Percentiles rank a stretch among this genome's conserved stretches.
Conservation (phyloP, 768 basidiomycete genomes). For the Termitomyces heimii region DNA sequence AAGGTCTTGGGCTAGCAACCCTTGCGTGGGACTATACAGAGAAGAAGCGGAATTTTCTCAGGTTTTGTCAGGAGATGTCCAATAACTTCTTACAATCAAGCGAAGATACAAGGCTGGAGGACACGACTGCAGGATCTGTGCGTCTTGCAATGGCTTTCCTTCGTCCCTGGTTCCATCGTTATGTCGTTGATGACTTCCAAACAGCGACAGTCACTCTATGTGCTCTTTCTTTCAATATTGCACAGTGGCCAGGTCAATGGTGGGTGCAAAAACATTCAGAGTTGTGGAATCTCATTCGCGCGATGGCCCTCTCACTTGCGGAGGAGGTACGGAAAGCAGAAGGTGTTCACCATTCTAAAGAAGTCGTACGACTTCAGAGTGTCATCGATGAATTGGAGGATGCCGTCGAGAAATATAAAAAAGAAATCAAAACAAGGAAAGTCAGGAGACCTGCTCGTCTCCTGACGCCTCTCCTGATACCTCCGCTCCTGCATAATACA, state of each 20-base stretch:
- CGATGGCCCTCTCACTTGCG: conserved; percentile 53
- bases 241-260: conserved; percentile 64
- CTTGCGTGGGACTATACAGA: conserved; percentile 51
- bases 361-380: conserved; percentile 42
- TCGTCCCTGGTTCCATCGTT: conserved; percentile 61
- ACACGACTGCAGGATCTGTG: conserved; percentile 63
- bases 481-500: background rate
- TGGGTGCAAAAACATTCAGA: conserved; percentile 64
- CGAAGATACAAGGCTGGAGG: conserved; percentile 51
- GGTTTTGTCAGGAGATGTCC: conserved; percentile 68
- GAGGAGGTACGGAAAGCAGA: conserved; percentile 58
- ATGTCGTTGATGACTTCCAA: conserved; percentile 32
- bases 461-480: conserved; percentile 11
- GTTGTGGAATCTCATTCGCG: conserved; percentile 51
- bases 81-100: conserved; percentile 53
- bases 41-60: conserved; percentile 56
- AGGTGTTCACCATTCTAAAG: conserved; percentile 20
- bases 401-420: conserved; percentile 34
- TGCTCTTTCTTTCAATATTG: conserved; percentile 42
- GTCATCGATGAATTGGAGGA: conserved; percentile 47
- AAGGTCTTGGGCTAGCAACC: conserved; percentile 25
- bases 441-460: conserved; percentile 6
- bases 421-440: conserved; percentile 5
- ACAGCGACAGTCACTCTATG: conserved; percentile 28
- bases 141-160: conserved; percentile 63